A percentile compares a stretch with the other conserved stretches of the same genome.
Evolutionary conservation across 2,329 filamentous ascomycete genomes (phyloP).

Genomic region (Neopestalotiopsis sp.): DNA sequence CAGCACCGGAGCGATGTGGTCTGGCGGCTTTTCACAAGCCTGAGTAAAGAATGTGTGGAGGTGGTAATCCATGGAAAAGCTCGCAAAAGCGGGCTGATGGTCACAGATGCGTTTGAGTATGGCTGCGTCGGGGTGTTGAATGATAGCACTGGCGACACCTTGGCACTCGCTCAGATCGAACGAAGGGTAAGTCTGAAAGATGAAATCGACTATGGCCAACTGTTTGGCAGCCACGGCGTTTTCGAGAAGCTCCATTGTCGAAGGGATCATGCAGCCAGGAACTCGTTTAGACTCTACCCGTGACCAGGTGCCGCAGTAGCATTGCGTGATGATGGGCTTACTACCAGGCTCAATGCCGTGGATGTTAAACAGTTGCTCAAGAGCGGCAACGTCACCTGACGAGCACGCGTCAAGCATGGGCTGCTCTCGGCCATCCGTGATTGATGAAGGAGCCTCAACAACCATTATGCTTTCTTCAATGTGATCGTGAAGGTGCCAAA

Average conservation of each 20-base stretch:
- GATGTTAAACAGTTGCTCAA: background rate
- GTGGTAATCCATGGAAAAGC: slow-evolving; percentile 4
- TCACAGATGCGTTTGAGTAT: slow-evolving; percentile 8
- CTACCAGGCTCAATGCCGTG: slow-evolving; percentile 4
- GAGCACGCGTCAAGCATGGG: slow-evolving; percentile 10
- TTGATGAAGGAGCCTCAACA: background rate
- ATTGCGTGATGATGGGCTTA: slow-evolving; percentile 7
- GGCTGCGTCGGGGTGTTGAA: background rate
- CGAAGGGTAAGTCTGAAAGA: slow-evolving; percentile 4
- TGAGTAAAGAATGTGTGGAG: slow-evolving; percentile 9
- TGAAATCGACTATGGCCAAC: slow-evolving; percentile 3
- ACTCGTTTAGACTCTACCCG: background rate
- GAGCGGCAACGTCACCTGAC: background rate
- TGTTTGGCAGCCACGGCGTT: background rate
- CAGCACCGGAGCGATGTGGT: background rate
- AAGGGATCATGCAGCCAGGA: background rate
- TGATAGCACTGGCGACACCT: background rate
- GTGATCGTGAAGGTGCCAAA: background rate
- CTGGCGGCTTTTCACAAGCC: slow-evolving; percentile 9
- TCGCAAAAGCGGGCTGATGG: slow-evolving; percentile 1
- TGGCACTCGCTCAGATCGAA: background rate
- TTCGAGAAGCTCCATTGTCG: slow-evolving; percentile 7
- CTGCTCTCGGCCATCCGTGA: slow-evolving; percentile 4
- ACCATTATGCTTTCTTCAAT: background rate
- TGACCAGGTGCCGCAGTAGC: slow-evolving; percentile 4